Evolutionary conservation across 202 grass and related monocot genomes (phyloP), one percentile per base, ranked within the genome.

Genomic region (Bolboschoenoplectus hybrid): DNA sequence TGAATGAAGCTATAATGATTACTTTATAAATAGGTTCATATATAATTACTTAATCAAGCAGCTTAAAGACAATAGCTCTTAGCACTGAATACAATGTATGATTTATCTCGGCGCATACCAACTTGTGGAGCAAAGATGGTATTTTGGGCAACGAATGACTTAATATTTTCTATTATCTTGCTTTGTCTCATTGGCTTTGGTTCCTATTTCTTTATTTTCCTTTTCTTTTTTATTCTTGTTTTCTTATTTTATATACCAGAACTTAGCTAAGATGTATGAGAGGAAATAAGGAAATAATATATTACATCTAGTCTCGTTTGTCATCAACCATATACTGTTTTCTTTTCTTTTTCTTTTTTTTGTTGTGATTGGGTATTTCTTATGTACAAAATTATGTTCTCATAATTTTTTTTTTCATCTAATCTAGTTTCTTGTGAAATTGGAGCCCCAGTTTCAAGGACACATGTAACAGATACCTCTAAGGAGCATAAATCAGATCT

Each of bases 401-500:
- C n/a, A 20, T 1, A 40, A 57, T 9, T 78, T 55, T 78, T 1
- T n/a, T 26, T 69, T 2, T 67, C 16, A 40, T 58, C 51, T 67
- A 46, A 70, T 66, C 63, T 83, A 70, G 63, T 40, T 52, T 70
- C 63, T 35, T 71, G 34, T 58, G 64, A n/a, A 84, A 51, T 16
- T 36, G 51, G 5, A 56, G 12, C 46, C 34, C 63, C 34, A 7
- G 38, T 53, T 84, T 40, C 65, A 50, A 11, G n/a, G 10, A 67
- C 58, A 17, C 19, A 66, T 84, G 46, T 35, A 70, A 58, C 9
- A n/a, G 47, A 84, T 69, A 32, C 16, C 47, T 58, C 49, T 20
- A 84, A 58, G 67, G 82, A 84, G 82, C 82, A 72, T 71, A 84
- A 84, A 70, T 84, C 65, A 57, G 82, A 84, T 84, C 65, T 84